Conservation (phyloP, 2,329 filamentous ascomycete species). For the Trichoderma atroviride region DNA sequence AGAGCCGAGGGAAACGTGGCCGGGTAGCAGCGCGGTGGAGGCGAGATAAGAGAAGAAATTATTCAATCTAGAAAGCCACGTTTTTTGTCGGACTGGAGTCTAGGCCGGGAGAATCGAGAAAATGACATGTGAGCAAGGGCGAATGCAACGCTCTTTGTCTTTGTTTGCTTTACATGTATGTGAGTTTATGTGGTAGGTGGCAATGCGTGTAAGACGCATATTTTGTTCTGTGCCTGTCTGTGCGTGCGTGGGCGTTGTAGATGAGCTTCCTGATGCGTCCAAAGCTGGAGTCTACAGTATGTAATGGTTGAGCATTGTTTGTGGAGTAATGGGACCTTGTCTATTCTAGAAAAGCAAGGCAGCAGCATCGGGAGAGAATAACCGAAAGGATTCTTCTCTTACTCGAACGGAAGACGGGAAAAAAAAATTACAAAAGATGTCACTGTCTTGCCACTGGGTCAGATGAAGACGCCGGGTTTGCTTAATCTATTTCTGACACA, state of each 20-base stretch:
- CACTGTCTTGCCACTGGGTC: not conserved
- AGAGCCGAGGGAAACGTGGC: not conserved
- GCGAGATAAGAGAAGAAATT: not conserved
- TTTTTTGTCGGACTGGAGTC: not conserved
- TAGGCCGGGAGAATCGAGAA: not conserved
- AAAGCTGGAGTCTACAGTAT: not conserved
- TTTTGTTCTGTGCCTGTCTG: not conserved
- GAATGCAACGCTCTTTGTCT: not conserved
- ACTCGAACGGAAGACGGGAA: not conserved
- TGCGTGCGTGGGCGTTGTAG: not conserved
- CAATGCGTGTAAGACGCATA: slow-evolving; percentile 17
- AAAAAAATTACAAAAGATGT: not conserved
- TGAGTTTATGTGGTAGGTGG: not conserved
- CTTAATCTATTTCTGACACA: slow-evolving; percentile 20
- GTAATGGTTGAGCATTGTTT: not conserved
- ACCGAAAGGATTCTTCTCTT: not conserved
- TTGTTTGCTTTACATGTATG: not conserved
- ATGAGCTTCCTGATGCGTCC: slow-evolving; percentile 14
- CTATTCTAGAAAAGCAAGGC: not conserved
- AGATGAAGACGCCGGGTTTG: not conserved
- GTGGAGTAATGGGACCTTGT: not conserved
- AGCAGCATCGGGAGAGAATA: not conserved
- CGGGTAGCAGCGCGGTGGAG: not conserved
- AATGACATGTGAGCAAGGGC: not conserved
- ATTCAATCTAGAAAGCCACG: slow-evolving; percentile 8